Base-by-base conservation (phyloP, 2,329 filamentous ascomycete genomes). In the Calonectria hongkongensis region DNA sequence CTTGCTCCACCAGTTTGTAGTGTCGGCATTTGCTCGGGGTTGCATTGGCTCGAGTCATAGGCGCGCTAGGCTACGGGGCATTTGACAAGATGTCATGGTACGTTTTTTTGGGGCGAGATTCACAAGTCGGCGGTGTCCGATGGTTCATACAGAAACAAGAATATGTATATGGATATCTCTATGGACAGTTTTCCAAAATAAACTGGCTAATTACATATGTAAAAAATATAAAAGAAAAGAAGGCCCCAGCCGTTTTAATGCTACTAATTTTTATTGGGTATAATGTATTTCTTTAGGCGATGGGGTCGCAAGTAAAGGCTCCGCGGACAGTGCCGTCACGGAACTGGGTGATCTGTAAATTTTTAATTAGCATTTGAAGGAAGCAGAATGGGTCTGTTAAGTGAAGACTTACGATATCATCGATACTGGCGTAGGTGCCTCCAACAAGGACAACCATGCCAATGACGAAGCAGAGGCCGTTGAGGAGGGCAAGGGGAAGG, bases 231-330 rank as follows among this genome's bases (percentile, higher is more conserved):
- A 36, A 13, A 36, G 33, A 36, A 36, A 36, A 36, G 33, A 36
- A 36, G 33, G 33, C 33, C 33, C 33, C 33, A 10, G 39, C n/a
- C 39, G 27, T 28, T n/a, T 60, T 45, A 18, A 48, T 45, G 41
- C 27, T 68, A 45, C 21, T 54, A 58, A 60, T 43, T 43, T 58
- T 30, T 60, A 5, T 10, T 47, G 16, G 39, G 41, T 63, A 63
- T 63, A 63, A 47, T 45, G 25, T 47, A 12, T 33, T 68, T 62
- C 66, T 73, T 77, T 79, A 81, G 69, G 74, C 78, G 71, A 81
- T 75, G 21, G 81, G 80, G 2, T 70, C 74, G 74, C 81, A 82
- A 25, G 79, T 81, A 70, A 82, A 82, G 8, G 77, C 76, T 39
- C 79, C 73, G 21, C 77, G 77, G 56, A 82, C 79, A 9, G 71